phyloP scores from a whole-genome alignment of 192 early-diverging fungal species.

The Cetraspora pellucida region DNA sequence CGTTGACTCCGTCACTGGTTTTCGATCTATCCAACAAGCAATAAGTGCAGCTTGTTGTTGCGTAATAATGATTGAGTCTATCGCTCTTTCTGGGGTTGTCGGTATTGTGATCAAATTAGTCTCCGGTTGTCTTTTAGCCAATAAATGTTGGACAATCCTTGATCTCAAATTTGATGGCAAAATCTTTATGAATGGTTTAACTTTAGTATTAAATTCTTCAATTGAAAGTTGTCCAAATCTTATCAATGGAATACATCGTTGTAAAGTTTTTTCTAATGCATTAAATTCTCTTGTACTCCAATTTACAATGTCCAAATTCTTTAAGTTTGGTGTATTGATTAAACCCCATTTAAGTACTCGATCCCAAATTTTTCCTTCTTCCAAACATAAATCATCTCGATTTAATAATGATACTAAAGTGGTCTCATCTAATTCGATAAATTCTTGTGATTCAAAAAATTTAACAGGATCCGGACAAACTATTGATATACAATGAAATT shows the following conservation, averaged over 20 bases:
- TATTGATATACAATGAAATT: slow-evolving; percentile 30
- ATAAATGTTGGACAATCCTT: slow-evolving; percentile 21
- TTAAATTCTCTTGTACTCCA: slow-evolving; percentile 18
- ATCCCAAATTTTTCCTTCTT: slow-evolving; percentile 33
- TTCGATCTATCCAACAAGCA: slow-evolving; percentile 32
- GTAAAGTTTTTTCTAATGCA: slow-evolving; percentile 24
- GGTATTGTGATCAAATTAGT: neutral
- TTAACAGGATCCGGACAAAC: slow-evolving; percentile 23
- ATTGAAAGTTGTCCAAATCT: slow-evolving; percentile 27
- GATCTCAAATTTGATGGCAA: slow-evolving; percentile 19
- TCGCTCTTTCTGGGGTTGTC: slow-evolving; percentile 5
- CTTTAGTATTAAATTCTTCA: slow-evolving; percentile 25
- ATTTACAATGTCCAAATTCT: slow-evolving; percentile 16
- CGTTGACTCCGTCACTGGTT: neutral
- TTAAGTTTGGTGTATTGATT: slow-evolving; percentile 7
- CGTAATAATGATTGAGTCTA: slow-evolving; percentile 32
- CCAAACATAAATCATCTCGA: slow-evolving; percentile 33
- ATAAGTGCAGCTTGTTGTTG: slow-evolving; percentile 31
- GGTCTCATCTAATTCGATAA: slow-evolving; percentile 23
- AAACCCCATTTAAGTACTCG: slow-evolving; percentile 30
- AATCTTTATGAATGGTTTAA: slow-evolving; percentile 22
- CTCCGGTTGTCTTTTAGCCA: neutral
- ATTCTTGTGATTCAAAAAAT: slow-evolving; percentile 33
- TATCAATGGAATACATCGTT: slow-evolving; percentile 28
- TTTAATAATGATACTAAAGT: slow-evolving; percentile 20